phyloP scores from a whole-genome alignment of 441 rosid genomes.

The Gossypium davidsonii region DNA sequence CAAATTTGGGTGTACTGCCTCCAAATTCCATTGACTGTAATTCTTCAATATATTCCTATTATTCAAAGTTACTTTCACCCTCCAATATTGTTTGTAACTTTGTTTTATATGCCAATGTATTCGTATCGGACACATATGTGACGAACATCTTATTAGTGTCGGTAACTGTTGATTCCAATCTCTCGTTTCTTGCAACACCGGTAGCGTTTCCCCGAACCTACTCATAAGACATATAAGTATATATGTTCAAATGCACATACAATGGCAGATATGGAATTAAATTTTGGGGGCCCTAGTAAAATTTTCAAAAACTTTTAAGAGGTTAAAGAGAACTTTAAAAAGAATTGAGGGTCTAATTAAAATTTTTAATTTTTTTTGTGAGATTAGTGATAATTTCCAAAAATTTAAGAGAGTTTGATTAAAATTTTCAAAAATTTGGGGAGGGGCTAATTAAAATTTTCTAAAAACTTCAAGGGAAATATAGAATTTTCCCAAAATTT shows the following conservation, averaged over 20 bases:
- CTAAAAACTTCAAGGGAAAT: neutral
- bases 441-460: too few species aligned
- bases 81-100: slow-evolving; percentile 70
- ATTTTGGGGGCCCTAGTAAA: too few species aligned
- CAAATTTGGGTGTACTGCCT: slow-evolving; percentile 65
- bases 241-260: too few species aligned
- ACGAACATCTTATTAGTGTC: slow-evolving; percentile 45
- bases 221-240: neutral
- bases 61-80: slow-evolving; percentile 63
- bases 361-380: too few species aligned
- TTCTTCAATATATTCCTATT: slow-evolving; percentile 53
- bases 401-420: too few species aligned
- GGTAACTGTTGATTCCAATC: slow-evolving; percentile 28
- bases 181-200: slow-evolving; percentile 34
- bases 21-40: slow-evolving; percentile 71
- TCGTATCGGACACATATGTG: slow-evolving; percentile 70
- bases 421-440: too few species aligned
- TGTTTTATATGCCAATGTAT: slow-evolving; percentile 91
- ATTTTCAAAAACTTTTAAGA: too few species aligned
- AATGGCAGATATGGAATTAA: too few species aligned
- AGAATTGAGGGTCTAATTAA: too few species aligned
- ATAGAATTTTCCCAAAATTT: neutral
- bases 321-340: too few species aligned
- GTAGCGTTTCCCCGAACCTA: slow-evolving; percentile 39
- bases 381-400: too few species aligned